Evolutionary conservation across 352 stramenopile genomes (phyloP), one percentile per base, ranked within the genome.

Genomic region (Phytophthora kernoviae): DNA sequence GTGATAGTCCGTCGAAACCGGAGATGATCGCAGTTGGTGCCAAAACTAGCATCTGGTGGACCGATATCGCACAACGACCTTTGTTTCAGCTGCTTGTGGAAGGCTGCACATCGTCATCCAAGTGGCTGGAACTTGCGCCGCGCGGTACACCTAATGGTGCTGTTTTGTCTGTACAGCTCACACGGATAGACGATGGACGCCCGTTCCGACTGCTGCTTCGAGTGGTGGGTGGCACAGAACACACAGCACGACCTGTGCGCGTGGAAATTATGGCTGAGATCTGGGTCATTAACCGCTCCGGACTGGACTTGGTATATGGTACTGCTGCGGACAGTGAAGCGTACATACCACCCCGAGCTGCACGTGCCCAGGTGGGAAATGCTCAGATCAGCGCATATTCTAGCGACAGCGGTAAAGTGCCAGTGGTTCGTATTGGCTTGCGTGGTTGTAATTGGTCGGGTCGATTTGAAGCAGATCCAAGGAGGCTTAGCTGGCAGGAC

Each of bases 261-360:
- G 58, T 77, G 30, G 68, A 77, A 32, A 54, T 77, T 27, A 21
- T 77, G 24, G 80, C 86, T 2, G 79, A 92, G 26, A 65, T 93
- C 9, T 95, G 86, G 86, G 72, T 93, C 43, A 81, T 95, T 60
- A 95, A 95, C 49, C 81, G 83, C 11, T 92, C 86, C 0, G 86
- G 84, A 0, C 46, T 93, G 14, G 81, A 93, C 12, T 62, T 95
- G 8, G 61, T 91, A 0, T 93, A 86, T 40, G 86, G 86, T 0
- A 92, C 84, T 52, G 81, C 84, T 2, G 62, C 65, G 8, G 86
- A 94, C 3, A 59, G 44, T 1, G 81, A 91, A 61, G 65, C 75
- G 4, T 92, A 92, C 42, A 68, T 84, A 0, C 81, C 84, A 12
- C 79, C 82, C 14, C 52, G 51, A 6, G 65, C 46, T 6, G 86